A percentile compares a stretch with the other conserved stretches of the same genome.
Evolutionary conservation across 805 yeast species (phyloP).

Genomic region (Cyberlindnera sargentensis): DNA sequence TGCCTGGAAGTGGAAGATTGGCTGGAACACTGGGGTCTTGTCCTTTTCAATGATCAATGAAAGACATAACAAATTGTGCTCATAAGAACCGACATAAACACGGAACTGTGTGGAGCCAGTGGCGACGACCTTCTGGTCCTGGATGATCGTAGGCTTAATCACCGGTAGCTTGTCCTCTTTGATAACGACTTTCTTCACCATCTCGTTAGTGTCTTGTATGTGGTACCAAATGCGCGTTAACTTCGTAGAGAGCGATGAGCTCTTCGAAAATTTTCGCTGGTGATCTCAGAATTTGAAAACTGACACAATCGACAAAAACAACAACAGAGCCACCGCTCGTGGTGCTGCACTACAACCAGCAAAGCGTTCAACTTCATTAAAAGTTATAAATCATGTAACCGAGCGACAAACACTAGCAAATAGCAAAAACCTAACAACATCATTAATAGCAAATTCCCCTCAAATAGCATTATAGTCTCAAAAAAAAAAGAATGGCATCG

Average conservation of each 20-base stretch:
- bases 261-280: neutral
- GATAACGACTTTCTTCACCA: constrained; percentile 9
- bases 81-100: constrained; percentile 91
- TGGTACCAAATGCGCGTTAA: too few relatives aligned
- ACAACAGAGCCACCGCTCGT: too few relatives aligned
- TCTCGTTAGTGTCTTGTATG: constrained; percentile 2
- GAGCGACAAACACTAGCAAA: neutral
- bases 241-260: neutral
- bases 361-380: too few relatives aligned
- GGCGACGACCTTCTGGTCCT: constrained; percentile 1
- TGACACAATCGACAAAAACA: too few relatives aligned
- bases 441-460: neutral
- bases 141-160: constrained; percentile 22
- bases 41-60: constrained; percentile 56
- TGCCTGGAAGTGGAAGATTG: constrained; percentile 93
- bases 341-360: too few relatives aligned
- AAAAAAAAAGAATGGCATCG: neutral
- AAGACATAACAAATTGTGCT: constrained; percentile 82
- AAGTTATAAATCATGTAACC: too few relatives aligned
- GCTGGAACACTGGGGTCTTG: constrained; percentile 67
- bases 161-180: constrained; percentile 6
- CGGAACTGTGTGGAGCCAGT: constrained; percentile 44
- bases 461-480: neutral
- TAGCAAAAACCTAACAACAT: too few relatives aligned
- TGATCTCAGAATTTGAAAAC: too few relatives aligned